Conservation (phyloP, 495 filamentous ascomycete genomes). For the Friedmanniomyces simplex region DNA sequence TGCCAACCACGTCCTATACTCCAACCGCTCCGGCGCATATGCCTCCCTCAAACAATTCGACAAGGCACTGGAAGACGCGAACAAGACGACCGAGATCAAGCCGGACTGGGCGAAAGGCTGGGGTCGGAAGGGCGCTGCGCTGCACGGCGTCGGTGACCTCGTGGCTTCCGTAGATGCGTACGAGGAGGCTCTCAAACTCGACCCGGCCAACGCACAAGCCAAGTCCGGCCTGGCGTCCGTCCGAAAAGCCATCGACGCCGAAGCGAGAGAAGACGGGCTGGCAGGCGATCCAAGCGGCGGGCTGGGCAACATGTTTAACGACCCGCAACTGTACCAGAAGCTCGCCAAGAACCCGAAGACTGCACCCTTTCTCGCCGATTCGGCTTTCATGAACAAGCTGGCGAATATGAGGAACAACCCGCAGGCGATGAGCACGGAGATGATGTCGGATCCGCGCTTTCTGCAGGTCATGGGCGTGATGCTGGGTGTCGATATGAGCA, state of each 20-base stretch:
- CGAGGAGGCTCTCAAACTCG: constrained; percentile 80
- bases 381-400: constrained; percentile 81
- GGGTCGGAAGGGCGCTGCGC: constrained; percentile 80
- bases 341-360: constrained; percentile 92
- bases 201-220: constrained; percentile 83
- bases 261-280: constrained; percentile 57
- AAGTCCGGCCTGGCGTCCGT: constrained; percentile 77
- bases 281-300: constrained; percentile 60
- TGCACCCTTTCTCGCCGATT: constrained; percentile 68
- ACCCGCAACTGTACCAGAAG: constrained; percentile 81
- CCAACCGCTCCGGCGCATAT: constrained; percentile 94
- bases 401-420: constrained; percentile 72
- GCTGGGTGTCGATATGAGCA: constrained; percentile 88
- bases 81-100: constrained; percentile 86
- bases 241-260: constrained; percentile 75
- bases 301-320: constrained; percentile 82
- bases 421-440: constrained; percentile 62
- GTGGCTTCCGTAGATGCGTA: constrained; percentile 77
- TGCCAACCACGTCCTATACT: constrained; percentile 89
- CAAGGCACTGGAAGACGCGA: constrained; percentile 76
- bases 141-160: constrained; percentile 78
- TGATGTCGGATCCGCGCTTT: constrained; percentile 74
- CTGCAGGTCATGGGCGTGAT: constrained; percentile 89
- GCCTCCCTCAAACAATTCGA: constrained; percentile 80
- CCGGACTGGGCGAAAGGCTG: constrained; percentile 97